Base-by-base conservation (phyloP, 2,329 filamentous ascomycete species). In the Thelonectria olida region DNA sequence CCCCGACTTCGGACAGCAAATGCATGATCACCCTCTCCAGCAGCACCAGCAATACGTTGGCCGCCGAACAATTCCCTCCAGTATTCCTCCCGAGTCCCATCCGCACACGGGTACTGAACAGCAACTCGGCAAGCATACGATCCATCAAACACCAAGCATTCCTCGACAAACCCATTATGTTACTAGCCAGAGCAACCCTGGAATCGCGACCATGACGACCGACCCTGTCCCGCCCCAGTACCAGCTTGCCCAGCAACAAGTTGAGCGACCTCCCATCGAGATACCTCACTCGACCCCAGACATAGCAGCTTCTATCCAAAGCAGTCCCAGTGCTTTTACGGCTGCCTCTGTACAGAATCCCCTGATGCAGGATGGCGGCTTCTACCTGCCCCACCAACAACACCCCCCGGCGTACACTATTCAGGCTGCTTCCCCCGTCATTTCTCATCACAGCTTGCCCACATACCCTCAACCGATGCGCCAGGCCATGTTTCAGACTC, bases 151-250 rank as follows among this genome's bases (percentile, higher is more conserved):
- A n/a, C 68, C 80, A 5, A 82, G 79, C 71, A 76, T 85, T 68
- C 78, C 81, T 3, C 79, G 79, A 54, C 80, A 81, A 54, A 73
- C 77, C 36, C 86, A 82, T 72, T 90, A 88, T 67, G 81, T 89
- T 28, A 83, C 87, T 1, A 87, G 89, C 58, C 85, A 88, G 65
- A 83, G 81, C 71, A 88, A 88, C 67, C 86, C 87, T 8, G 85
- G 83, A 12, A 83, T 90, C 6, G 86, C 85, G 28, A 89, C 85
- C 12, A 84, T 89, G 82, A 86, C 84, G 74, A 81, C 85, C 10
- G 81, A 80, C 64, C 69, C 79, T 7, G 76, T 86, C 48, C 78
- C 81, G n/a, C 74, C 79, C 7, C 76, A 82, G 58, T 86, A 86
- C 73, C 83, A 85, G 51, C 78, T 86, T 50, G 79, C 82, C n/a